A percentile compares a stretch with the other conserved stretches of the same genome.
These are phyloP conservation scores for Ormosia semicastrata DNA, from an alignment of 306 rosid genomes.

Conservation along the genomic window DNA sequence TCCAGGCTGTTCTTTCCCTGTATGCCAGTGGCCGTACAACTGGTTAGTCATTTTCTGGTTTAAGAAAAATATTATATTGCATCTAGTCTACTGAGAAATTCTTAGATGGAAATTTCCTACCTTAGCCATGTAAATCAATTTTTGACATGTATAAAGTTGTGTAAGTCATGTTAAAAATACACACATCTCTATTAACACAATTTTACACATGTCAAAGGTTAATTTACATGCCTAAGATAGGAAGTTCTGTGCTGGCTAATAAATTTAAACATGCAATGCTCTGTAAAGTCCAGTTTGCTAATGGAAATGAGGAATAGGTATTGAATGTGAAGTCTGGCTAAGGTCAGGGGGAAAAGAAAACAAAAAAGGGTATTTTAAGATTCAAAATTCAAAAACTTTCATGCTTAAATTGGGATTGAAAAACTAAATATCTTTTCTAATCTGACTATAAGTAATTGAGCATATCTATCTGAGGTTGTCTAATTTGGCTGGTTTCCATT, in stretches of 20 bases:
- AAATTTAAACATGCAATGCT: neutral
- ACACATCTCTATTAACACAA: too few species aligned
- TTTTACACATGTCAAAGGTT: too few species aligned
- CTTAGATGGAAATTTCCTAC: too few species aligned
- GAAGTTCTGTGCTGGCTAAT: neutral
- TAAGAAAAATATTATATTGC: neutral
- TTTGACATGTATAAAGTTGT: too few species aligned
- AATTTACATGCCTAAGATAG: too few species aligned
- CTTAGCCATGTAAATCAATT: too few species aligned
- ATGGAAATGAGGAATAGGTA: neutral
- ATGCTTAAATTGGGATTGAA: neutral
- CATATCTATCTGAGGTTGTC: neutral
- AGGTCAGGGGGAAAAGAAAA: neutral
- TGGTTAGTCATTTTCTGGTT: slow-evolving; percentile 50
- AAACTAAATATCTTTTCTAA: neutral
- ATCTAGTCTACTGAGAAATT: neutral
- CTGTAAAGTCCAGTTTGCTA: neutral
- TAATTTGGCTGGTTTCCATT: neutral
- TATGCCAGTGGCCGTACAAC: slow-evolving; percentile 95
- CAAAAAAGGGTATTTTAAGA: neutral
- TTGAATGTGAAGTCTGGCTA: neutral
- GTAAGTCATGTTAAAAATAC: too few species aligned
- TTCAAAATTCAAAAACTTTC: neutral
- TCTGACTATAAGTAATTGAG: neutral
- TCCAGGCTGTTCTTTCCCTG: slow-evolving; percentile 87